A percentile compares a stretch with the other conserved stretches of the same genome.
phyloP scores from a whole-genome alignment of 495 filamentous ascomycete species.

The Neurospora sp. region DNA sequence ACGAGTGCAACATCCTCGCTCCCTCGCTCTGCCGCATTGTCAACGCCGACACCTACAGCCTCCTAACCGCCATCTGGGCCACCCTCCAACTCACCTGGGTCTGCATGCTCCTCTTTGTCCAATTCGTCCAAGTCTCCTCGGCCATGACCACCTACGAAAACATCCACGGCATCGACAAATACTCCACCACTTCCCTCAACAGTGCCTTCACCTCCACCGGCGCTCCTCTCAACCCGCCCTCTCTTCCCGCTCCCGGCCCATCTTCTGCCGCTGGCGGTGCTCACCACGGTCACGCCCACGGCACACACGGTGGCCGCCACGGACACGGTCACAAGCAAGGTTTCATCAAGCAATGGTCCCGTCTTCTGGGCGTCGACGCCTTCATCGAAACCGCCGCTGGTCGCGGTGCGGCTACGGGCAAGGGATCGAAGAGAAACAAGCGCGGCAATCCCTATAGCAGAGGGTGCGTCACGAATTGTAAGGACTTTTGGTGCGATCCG shows the following conservation, averaged over 20 bases:
- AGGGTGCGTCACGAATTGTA: conserved; percentile 77
- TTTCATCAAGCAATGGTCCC: conserved; percentile 68
- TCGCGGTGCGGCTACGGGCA: conserved; percentile 37
- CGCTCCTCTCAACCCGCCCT: conserved; percentile 50
- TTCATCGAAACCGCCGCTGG: conserved; percentile 75
- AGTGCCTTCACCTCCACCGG: conserved; percentile 72
- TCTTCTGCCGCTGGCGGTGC: conserved; percentile 21
- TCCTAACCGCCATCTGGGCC: conserved; percentile 68
- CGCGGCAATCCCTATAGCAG: conserved; percentile 70
- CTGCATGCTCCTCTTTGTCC: conserved; percentile 86
- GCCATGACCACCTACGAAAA: conserved; percentile 94
- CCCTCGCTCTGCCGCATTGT: conserved; percentile 61
- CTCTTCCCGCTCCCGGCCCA: conserved; percentile 28
- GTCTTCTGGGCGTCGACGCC: conserved; percentile 78
- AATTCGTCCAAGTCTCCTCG: conserved; percentile 80
- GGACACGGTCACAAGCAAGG: conserved; percentile 41
- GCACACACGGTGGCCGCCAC: conserved; percentile 22
- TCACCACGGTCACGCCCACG: neutral
- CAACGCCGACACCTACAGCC: conserved; percentile 72
- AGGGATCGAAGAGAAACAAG: conserved; percentile 38
- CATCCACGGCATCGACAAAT: conserved; percentile 63
- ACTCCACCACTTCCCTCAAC: conserved; percentile 52
- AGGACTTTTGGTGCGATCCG: conserved; percentile 92
- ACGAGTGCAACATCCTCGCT: conserved; percentile 66
- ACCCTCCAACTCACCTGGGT: conserved; percentile 84